Conservation (phyloP, 768 basidiomycete species). For the Mrakia blollopis region DNA sequence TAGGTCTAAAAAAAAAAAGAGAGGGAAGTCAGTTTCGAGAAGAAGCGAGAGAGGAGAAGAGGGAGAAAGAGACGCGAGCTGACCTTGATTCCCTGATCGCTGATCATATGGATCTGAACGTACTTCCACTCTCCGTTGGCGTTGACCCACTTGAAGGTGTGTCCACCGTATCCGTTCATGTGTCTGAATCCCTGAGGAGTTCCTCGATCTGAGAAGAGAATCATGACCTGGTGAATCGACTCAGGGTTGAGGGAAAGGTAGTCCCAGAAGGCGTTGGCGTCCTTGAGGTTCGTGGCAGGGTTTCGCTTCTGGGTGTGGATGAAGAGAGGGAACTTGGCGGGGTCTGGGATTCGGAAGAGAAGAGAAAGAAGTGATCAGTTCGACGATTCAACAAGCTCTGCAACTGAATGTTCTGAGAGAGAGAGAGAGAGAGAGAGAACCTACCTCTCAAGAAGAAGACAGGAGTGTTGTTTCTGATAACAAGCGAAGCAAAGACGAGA, state of each 20-base stretch:
- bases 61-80: background rate
- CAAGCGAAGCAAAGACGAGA: background rate
- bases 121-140: constrained; percentile 40
- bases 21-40: background rate
- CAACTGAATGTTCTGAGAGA: constrained; percentile 12
- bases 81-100: constrained; percentile 41
- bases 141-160: constrained; percentile 48
- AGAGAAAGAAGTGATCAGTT: too few relatives aligned
- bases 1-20: constrained; percentile 54
- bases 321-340: constrained; percentile 49
- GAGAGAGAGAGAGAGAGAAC: background rate
- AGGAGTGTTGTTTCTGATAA: constrained; percentile 42
- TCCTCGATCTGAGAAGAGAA: constrained; percentile 49
- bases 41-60: too few relatives aligned
- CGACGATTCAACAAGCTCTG: too few relatives aligned
- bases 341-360: constrained; percentile 30
- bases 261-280: constrained; percentile 65
- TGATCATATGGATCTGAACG: constrained; percentile 45
- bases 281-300: constrained; percentile 87
- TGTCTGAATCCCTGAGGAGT: constrained; percentile 57
- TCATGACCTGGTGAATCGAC: constrained; percentile 49
- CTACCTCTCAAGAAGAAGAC: constrained; percentile 34
- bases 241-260: constrained; percentile 51
- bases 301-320: constrained; percentile 55
- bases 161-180: constrained; percentile 64